Evolutionary conservation across 2,329 filamentous ascomycete genomes (phyloP).

Genomic region (Dothistroma pini): DNA sequence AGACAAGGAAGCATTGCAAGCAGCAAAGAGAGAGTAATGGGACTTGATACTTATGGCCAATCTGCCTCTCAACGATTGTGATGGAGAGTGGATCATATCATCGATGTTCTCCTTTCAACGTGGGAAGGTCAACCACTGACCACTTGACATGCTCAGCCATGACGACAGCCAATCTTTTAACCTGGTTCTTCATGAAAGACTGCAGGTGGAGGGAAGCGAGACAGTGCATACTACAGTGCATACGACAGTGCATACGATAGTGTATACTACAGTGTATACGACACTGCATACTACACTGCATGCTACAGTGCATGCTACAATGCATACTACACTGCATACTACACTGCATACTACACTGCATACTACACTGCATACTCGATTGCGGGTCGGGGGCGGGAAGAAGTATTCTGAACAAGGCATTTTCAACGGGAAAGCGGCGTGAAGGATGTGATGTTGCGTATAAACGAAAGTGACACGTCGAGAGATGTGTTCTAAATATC

Average conservation of each 20-base stretch:
- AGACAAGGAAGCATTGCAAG: neutral
- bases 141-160: neutral
- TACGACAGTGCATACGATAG: no score
- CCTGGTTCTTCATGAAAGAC: neutral
- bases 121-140: constrained; percentile 1
- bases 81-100: neutral
- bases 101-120: neutral
- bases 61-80: neutral
- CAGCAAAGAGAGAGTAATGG: neutral
- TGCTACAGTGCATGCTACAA: no score
- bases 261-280: no score
- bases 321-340: no score
- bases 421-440: neutral
- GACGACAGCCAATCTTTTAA: neutral
- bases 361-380: neutral
- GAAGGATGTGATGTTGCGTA: neutral
- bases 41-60: neutral
- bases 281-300: no score
- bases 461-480: neutral
- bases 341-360: no score
- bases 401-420: neutral
- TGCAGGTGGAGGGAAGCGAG: neutral
- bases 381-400: neutral
- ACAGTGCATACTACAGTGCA: neutral
- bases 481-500: no score